Evolutionary conservation across 1,284 basidiomycete genomes (phyloP).

Genomic region (Austroboletus novae-zelandiae): DNA sequence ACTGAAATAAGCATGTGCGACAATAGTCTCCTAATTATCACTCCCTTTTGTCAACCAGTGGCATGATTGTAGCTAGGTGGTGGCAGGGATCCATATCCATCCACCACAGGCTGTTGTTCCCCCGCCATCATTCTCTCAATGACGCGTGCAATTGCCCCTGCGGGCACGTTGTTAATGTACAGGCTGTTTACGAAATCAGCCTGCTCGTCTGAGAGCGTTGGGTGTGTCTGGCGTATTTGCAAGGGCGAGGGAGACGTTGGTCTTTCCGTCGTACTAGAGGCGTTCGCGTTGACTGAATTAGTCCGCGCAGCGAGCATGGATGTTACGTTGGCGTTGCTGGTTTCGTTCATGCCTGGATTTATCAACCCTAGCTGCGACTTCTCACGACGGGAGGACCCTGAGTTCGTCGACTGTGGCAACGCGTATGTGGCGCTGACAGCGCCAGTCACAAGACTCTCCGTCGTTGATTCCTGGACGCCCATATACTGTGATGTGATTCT

Average conservation of each 20-base stretch:
- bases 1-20: no score
- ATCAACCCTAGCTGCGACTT: background rate
- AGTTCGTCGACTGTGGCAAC: background rate
- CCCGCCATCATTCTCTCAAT: constrained; percentile 13
- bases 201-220: constrained; percentile 17
- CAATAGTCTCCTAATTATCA: background rate
- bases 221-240: constrained; percentile 8
- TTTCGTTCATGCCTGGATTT: background rate
- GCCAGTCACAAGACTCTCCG: background rate
- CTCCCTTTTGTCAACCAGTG: background rate
- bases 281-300: background rate
- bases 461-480: background rate
- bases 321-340: background rate
- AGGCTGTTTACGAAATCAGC: constrained; percentile 18
- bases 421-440: background rate
- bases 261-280: background rate
- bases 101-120: background rate
- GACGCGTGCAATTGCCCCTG: constrained; percentile 17
- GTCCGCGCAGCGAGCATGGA: background rate
- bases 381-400: background rate
- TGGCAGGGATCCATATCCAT: constrained; percentile 11
- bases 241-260: background rate
- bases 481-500: background rate
- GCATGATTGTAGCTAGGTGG: constrained; percentile 14
- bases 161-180: constrained; percentile 17